phyloP scores from a whole-genome alignment of 2,329 filamentous ascomycete species.

The Diaporthe citrichinensis region DNA sequence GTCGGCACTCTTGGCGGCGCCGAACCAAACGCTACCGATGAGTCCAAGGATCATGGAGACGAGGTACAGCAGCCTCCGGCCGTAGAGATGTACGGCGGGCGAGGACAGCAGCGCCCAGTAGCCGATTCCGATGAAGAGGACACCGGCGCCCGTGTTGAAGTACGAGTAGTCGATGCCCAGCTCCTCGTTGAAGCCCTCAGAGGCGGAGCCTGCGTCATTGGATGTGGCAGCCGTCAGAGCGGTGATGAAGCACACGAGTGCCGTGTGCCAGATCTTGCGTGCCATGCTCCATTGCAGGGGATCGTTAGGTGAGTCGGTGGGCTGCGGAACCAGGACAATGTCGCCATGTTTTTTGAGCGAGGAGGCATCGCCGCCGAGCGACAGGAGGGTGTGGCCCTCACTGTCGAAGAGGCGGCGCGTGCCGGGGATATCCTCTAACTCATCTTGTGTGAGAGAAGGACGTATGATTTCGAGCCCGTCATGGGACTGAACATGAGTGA shows the following conservation, averaged over 20 bases:
- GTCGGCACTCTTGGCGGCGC: slow-evolving; percentile 55
- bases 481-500: slow-evolving; percentile 38
- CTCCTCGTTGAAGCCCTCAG: slow-evolving; percentile 63
- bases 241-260: slow-evolving; percentile 66
- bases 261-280: slow-evolving; percentile 65
- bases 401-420: slow-evolving; percentile 41
- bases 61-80: slow-evolving; percentile 67
- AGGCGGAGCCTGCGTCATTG: slow-evolving; percentile 67
- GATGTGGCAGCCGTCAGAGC: slow-evolving; percentile 69
- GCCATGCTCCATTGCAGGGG: slow-evolving; percentile 64
- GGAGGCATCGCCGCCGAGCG: slow-evolving; percentile 36
- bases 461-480: slow-evolving; percentile 37
- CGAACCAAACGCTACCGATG: slow-evolving; percentile 68
- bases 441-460: slow-evolving; percentile 41
- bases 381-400: slow-evolving; percentile 40
- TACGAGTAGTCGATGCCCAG: slow-evolving; percentile 62
- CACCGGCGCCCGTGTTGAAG: slow-evolving; percentile 65
- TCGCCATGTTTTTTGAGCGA: slow-evolving; percentile 52
- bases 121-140: slow-evolving; percentile 69
- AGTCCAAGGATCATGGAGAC: slow-evolving; percentile 58
- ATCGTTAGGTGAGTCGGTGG: slow-evolving; percentile 66
- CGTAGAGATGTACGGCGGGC: slow-evolving; percentile 67
- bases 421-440: slow-evolving; percentile 40
- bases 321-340: slow-evolving; percentile 66
- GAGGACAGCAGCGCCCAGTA: slow-evolving; percentile 68